phyloP scores from a whole-genome alignment of 2,329 filamentous ascomycete genomes.

The Trichoderma breve region DNA sequence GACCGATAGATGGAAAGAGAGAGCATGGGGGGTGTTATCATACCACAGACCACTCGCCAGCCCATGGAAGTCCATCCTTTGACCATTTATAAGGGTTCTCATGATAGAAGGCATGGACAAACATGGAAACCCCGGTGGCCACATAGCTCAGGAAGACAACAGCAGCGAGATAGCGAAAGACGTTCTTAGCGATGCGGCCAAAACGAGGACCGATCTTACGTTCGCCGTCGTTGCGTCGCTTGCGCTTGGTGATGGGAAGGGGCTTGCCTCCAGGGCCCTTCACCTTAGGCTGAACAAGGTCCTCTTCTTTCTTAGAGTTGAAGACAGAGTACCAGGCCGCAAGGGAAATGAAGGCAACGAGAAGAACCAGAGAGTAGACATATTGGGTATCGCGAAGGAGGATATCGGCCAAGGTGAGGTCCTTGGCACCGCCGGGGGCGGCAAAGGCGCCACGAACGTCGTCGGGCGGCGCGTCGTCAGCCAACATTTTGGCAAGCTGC shows the following conservation, averaged over 20 bases:
- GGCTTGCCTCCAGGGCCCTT: constrained; percentile 88
- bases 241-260: constrained; percentile 65
- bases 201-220: constrained; percentile 52
- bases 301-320: constrained; percentile 49
- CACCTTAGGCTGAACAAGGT: constrained; percentile 46
- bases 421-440: constrained; percentile 22
- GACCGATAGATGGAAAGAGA: neutral
- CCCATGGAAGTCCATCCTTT: constrained; percentile 60
- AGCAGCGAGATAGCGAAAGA: constrained; percentile 74
- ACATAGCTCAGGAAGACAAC: constrained; percentile 73
- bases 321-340: constrained; percentile 54
- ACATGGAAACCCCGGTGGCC: constrained; percentile 69
- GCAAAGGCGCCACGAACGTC: constrained; percentile 25
- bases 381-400: constrained; percentile 49
- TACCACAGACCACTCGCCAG: constrained; percentile 74
- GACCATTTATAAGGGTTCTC: constrained; percentile 41
- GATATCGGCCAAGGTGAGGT: constrained; percentile 37
- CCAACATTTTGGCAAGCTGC: constrained; percentile 38
- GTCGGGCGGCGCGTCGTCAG: constrained; percentile 34
- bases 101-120: constrained; percentile 65
- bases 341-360: constrained; percentile 50
- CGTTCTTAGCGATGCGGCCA: constrained; percentile 63
- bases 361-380: constrained; percentile 52
- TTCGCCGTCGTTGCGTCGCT: constrained; percentile 49
- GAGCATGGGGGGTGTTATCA: constrained; percentile 33